A percentile compares a stretch with the other conserved stretches of the same genome.
Evolutionary conservation across 495 filamentous ascomycete species (phyloP).

Genomic region (Clavariopsis aquatica): DNA sequence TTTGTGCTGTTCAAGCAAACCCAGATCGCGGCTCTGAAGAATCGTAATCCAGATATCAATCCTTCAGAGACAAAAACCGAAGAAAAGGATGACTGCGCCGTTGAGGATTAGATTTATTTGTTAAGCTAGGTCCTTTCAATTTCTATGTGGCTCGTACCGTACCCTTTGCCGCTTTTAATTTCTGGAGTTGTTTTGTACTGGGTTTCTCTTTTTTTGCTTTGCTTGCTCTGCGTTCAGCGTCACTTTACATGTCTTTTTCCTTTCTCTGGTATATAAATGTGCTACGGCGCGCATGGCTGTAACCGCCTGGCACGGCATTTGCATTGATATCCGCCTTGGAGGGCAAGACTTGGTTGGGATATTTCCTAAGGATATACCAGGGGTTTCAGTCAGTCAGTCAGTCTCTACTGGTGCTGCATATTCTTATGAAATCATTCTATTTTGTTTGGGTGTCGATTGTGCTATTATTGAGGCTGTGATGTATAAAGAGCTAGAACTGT

Average conservation of each 20-base stretch:
- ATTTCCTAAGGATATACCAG: not conserved
- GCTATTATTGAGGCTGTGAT: too few species aligned
- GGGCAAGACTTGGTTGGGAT: not conserved
- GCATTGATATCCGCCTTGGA: not conserved
- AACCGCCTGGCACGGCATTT: not conserved
- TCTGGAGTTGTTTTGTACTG: not conserved
- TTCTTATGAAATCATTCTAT: too few species aligned
- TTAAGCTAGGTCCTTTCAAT: not conserved
- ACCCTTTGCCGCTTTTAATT: not conserved
- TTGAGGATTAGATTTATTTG: constrained; percentile 30
- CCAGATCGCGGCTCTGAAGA: constrained; percentile 36
- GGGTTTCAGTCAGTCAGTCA: not conserved
- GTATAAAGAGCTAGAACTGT: too few species aligned
- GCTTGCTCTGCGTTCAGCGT: not conserved
- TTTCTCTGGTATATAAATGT: not conserved
- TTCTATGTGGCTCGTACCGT: not conserved
- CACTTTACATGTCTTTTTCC: too few species aligned
- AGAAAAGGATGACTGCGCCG: constrained; percentile 26
- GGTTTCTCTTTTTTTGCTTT: not conserved
- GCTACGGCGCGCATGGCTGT: not conserved
- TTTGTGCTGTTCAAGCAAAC: constrained; percentile 31
- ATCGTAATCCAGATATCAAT: constrained; percentile 17
- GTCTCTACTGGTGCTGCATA: not conserved
- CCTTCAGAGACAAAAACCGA: not conserved
- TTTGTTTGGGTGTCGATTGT: too few species aligned